phyloP scores from a whole-genome alignment of 345 rosid species.

The Aquilaria yunnanensis region DNA sequence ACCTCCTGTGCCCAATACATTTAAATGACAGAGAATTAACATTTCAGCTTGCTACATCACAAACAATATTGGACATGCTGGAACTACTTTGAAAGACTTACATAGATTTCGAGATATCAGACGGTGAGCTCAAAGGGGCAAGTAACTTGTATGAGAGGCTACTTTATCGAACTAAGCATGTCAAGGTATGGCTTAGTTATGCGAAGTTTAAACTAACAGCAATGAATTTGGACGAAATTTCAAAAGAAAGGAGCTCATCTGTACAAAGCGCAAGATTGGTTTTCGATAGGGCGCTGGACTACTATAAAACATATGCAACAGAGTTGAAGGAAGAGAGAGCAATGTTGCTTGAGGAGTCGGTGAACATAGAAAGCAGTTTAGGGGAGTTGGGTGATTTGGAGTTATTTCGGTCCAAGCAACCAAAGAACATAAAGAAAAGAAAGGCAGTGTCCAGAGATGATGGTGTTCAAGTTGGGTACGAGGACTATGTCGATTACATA shows the following conservation, averaged over 20 bases:
- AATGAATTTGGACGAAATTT: constrained; percentile 22
- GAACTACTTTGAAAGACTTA: constrained; percentile 97
- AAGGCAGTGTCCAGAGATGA: constrained; percentile 17
- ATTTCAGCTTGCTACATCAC: constrained; percentile 45
- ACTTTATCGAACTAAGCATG: constrained; percentile 74
- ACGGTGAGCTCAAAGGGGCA: constrained; percentile 65
- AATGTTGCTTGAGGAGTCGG: constrained; percentile 85
- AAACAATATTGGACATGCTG: constrained; percentile 87
- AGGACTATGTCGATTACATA: constrained; percentile 58
- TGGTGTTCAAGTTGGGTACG: too few relatives aligned
- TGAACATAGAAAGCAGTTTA: constrained; percentile 61
- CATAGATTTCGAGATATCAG: constrained; percentile 84
- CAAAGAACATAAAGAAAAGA: constrained; percentile 87
- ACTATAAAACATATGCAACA: constrained; percentile 64
- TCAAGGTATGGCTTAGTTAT: constrained; percentile 92
- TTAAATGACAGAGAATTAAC: too few relatives aligned
- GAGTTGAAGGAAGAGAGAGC: constrained; percentile 89
- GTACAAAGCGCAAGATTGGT: constrained; percentile 62
- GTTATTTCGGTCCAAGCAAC: constrained; percentile 58
- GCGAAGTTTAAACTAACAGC: constrained; percentile 83
- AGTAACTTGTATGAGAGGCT: constrained; percentile 67
- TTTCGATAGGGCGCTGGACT: constrained; percentile 63
- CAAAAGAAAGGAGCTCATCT: constrained; percentile 35
- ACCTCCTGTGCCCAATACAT: too few relatives aligned
- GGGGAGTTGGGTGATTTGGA: constrained; percentile 64